Evolutionary conservation across 305 asterid species (phyloP), one percentile per base, ranked within the genome.

Genomic region (Fraxinus angustifolia): DNA sequence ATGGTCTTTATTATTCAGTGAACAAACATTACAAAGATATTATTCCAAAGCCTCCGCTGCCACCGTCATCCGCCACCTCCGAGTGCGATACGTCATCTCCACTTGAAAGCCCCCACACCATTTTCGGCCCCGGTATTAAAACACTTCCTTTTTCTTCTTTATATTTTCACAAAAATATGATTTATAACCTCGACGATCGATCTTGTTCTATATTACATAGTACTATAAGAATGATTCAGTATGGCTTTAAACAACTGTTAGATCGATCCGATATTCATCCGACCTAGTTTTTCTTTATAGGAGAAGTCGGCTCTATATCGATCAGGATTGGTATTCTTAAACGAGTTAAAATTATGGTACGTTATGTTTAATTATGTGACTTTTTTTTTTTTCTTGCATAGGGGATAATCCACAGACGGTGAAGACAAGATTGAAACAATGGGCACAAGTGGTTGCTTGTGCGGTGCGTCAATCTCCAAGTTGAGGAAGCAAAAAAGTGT

Each of bases 401-500:
- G 97, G 92, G 36, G 91, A 90, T 28, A 88, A 87, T 87, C 93
- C 94, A 19, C 85, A 90, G 82, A 82, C 86, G 62, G 87, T 89
- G 90, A 93, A 93, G 90, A 89, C 93, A 45, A 89, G 89, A 86
- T 83, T 91, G 85, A 88, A 87, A 77, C 97, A 88, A 78, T 93
- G 94, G 94, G 96, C 93, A 67, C 97, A 90, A 80, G 93, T 90
- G 79, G 96, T 93, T 77, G 94, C 92, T 21, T 93, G 93, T 80
- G 81, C 94, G 8, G 93, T 90, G 84, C 94, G 92, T 65, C 94
- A 90, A 87, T 79, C 92, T 79, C 82, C 89, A 40, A 62, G 40
- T 34, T 81, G 84, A 87, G 8, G n/a, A 26, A 65, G 33, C 16
- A 8, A 10, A 8, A 8, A 65, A 21, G 6, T 60, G 30, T 56